A percentile compares a stretch with the other conserved stretches of the same genome.
Conservation (phyloP, 345 rosid species). For the Salix viminalis region DNA sequence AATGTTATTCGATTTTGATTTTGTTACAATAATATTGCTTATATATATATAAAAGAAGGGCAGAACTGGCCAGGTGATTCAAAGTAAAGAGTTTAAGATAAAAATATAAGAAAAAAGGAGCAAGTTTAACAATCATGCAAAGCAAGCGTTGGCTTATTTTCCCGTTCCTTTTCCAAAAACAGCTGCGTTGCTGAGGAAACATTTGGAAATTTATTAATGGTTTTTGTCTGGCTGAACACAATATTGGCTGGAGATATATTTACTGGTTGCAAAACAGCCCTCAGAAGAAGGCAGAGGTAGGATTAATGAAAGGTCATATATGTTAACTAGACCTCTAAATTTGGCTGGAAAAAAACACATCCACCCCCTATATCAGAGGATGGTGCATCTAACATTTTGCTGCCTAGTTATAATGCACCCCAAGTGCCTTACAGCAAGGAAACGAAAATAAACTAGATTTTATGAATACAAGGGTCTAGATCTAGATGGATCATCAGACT, state of each 20-base stretch:
- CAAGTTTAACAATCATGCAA: not conserved
- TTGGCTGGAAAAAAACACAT: constrained; percentile 16
- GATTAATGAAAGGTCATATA: constrained; percentile 1
- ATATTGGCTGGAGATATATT: not conserved
- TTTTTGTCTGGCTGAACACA: not conserved
- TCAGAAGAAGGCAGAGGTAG: not conserved
- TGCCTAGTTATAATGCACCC: constrained; percentile 11
- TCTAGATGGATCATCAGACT: constrained; percentile 22
- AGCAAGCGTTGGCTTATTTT: not conserved
- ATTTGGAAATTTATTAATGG: constrained; percentile 4
- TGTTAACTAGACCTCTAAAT: not conserved
- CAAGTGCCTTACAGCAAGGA: constrained; percentile 45
- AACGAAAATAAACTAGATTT: constrained; percentile 15
- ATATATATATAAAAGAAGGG: not conserved
- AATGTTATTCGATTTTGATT: not conserved
- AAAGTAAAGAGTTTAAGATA: not conserved
- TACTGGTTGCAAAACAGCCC: constrained; percentile 10
- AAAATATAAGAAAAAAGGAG: not conserved
- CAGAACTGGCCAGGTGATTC: not conserved
- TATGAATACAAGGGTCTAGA: constrained; percentile 6
- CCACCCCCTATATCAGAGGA: constrained; percentile 16
- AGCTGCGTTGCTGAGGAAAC: constrained; percentile 12
- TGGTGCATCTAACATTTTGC: constrained; percentile 11
- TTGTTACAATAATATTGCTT: not conserved
- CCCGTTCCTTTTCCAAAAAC: not conserved